Evolutionary conservation across 2,329 filamentous ascomycete genomes (phyloP).

Genomic region (Cryphonectria nitschkei): DNA sequence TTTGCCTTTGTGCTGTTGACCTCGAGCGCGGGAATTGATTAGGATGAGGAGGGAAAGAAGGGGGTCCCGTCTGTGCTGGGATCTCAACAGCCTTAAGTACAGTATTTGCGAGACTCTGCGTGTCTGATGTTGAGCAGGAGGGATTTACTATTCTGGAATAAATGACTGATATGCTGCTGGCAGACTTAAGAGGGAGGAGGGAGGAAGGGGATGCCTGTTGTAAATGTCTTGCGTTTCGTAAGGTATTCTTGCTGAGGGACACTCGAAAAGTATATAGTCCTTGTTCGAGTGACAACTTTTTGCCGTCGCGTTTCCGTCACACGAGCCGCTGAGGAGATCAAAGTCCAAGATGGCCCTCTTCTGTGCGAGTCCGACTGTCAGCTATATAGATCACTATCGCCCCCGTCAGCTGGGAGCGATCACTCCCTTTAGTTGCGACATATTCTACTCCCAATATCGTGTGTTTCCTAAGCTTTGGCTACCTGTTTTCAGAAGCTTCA

Average conservation of each 20-base stretch:
- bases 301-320: neutral
- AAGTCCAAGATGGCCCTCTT: neutral
- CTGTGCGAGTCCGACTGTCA: too few species aligned
- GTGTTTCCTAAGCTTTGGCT: neutral
- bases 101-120: neutral
- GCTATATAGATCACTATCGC: too few species aligned
- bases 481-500: neutral
- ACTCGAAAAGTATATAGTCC: neutral
- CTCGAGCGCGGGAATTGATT: too few species aligned
- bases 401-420: too few species aligned
- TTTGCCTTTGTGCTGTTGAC: too few species aligned
- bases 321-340: neutral
- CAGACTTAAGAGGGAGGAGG: neutral
- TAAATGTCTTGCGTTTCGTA: neutral
- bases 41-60: too few species aligned
- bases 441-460: neutral
- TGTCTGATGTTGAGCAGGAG: neutral
- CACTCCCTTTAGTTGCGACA: too few species aligned
- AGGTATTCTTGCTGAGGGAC: neutral
- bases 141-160: neutral
- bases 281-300: neutral
- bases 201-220: neutral
- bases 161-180: neutral
- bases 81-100: neutral
- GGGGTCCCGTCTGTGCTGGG: neutral